Evolutionary conservation across 805 yeast species (phyloP), one percentile per base, ranked within the genome.

Genomic region (Ogataea nitratoaversa): DNA sequence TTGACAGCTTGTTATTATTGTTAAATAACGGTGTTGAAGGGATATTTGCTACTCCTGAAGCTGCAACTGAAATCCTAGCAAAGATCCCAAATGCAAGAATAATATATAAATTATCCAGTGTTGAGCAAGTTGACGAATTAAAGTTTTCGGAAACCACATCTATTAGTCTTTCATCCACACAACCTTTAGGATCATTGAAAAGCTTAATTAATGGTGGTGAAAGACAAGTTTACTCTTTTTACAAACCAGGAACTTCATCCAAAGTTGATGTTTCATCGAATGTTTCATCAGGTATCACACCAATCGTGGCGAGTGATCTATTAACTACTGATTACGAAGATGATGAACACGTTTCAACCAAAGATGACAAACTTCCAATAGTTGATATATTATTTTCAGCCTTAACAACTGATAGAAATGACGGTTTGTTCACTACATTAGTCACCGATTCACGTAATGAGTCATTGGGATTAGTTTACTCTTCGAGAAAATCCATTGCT

Each of bases 401-500:
- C 1, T 63, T 86, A 48, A 71, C 70, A 18, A 84, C 96, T 3
- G 99, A 93, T 62, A 80, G 99, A 56, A 67, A 73, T 5, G 99
- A 93, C 61, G 91, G 89, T 0, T 72, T 91, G 32, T 90, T 66
- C 66, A 76, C 97, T 11, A 87, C 99, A 1, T 68, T 93, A 39
- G 95, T 93, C 31, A 78, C 81, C 16, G 88, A 84, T 50, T 50
- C 60, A 27, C 68, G 79, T 41, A 80, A 85, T 43, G 82, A 81
- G 42, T 79, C 90, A 1, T 70, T 93, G 38, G 99, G 99, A 5
- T 72, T 91, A 22, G 97, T 91, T 8, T 93, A 89, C 66, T 91
- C 98, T 0, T 87, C 96, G 0, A 65, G 65, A 31, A 89, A 84
- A 52, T 86, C 96, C 25, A 79, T 93, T 54, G 65, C 74, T 32